Base-by-base conservation (phyloP, 352 stramenopile genomes). In the Phytophthora tubulina region DNA sequence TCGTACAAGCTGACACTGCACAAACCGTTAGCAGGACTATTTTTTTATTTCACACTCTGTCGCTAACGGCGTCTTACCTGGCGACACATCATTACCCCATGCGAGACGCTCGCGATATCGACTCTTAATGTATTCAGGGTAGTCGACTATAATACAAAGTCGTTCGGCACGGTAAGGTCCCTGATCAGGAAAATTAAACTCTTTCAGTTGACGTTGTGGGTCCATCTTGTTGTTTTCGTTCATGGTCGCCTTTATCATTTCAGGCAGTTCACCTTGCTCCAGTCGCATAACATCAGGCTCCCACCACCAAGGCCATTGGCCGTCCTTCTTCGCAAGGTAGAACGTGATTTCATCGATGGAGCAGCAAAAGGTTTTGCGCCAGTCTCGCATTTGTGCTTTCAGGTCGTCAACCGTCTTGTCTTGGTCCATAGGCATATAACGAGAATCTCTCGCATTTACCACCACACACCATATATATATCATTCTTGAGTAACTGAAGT, bases 161-260 rank as follows among this genome's bases (percentile, higher is more conserved):
- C 21, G 14, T 13, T 51, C 44, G 21, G 32, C 21, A 27, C 21
- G 21, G 21, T 27, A 32, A 13, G 1, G 45, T 36, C 17, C 8
- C 7, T 35, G 6, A 6, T 35, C n/a, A 9, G 33, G 13, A n/a
- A 58, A 17, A 15, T 45, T 14, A 17, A 31, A 60, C 7, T 61
- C 54, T 21, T 14, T 1, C 17, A 51, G 3, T 38, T 7, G 21
- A 17, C 54, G 31, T 15, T 48, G 11, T 41, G 54, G 27, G 13
- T 51, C 27, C 38, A 61, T 36, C 27, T 50, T 51, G 17, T 51
- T 61, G 27, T 14, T 41, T 13, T 61, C 38, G 15, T 38, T 51
- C 54, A 61, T 50, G 32, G 51, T 3, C 3, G 21, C 21, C 15
- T 39, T 51, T 1, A 42, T 30, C 6, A 13, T 7, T 3, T 39